Conservation (phyloP, 2,329 filamentous ascomycete genomes). For the Pseudofabraea citricarpa region DNA sequence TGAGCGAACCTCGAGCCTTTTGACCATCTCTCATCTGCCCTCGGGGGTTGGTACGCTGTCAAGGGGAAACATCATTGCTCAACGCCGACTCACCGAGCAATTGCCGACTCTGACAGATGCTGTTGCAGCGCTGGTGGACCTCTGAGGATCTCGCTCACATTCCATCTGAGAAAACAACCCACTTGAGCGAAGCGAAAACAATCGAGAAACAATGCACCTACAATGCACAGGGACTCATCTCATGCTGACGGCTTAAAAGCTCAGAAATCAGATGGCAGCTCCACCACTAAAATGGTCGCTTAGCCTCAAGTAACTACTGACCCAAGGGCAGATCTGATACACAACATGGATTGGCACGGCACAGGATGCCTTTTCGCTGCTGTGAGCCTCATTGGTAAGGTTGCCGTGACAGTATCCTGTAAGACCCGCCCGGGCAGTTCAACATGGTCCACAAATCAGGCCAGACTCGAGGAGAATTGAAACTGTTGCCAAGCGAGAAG, state of each 20-base stretch:
- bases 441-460: too few species aligned
- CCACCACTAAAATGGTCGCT: not conserved
- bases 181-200: slow-evolving; percentile 8
- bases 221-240: not conserved
- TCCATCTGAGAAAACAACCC: slow-evolving; percentile 1
- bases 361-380: too few species aligned
- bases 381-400: too few species aligned
- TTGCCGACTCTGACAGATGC: slow-evolving; percentile 13
- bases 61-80: not conserved
- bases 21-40: slow-evolving; percentile 1
- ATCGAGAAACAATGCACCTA: slow-evolving; percentile 9
- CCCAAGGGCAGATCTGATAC: not conserved
- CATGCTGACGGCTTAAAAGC: not conserved
- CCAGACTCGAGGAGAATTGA: too few species aligned
- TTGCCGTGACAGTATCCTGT: too few species aligned
- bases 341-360: slow-evolving; percentile 1
- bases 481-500: too few species aligned
- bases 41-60: not conserved
- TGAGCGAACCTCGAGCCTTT: slow-evolving; percentile 6
- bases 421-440: too few species aligned
- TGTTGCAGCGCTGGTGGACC: slow-evolving; percentile 12
- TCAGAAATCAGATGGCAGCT: not conserved
- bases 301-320: not conserved
- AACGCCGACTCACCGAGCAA: slow-evolving; percentile 6
- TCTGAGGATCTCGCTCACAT: slow-evolving; percentile 1